These are phyloP conservation scores for Botrytis fabae DNA, from an alignment of 2,329 filamentous ascomycete genomes.

Conservation along the genomic window DNA sequence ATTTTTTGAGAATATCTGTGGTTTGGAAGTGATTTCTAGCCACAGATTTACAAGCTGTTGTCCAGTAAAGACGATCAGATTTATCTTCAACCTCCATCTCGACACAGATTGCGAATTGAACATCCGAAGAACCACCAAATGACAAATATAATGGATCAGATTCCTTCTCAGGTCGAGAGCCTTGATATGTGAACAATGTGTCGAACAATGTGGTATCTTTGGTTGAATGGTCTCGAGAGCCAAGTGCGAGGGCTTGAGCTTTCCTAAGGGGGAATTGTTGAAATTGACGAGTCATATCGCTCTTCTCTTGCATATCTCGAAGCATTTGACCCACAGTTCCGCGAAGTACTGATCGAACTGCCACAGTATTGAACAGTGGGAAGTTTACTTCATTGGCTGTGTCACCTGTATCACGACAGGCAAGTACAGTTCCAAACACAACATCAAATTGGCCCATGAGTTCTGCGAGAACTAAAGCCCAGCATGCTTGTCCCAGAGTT, in stretches of 20 bases:
- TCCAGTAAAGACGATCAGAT: constrained; percentile 58
- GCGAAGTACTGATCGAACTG: constrained; percentile 71
- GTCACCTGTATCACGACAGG: constrained; percentile 77
- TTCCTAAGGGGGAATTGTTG: constrained; percentile 78
- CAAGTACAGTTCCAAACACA: constrained; percentile 78
- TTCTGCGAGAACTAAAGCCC: constrained; percentile 69
- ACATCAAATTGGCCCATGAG: constrained; percentile 68
- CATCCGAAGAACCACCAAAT: constrained; percentile 56
- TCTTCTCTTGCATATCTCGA: constrained; percentile 69
- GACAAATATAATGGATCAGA: constrained; percentile 33
- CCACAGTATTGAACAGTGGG: constrained; percentile 89
- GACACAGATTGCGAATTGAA: constrained; percentile 80
- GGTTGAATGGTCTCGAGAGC: constrained; percentile 29
- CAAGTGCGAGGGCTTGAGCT: constrained; percentile 55
- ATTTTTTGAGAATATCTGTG: constrained; percentile 52
- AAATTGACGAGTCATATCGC: constrained; percentile 64
- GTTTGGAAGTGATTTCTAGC: constrained; percentile 52
- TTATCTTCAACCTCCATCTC: constrained; percentile 69
- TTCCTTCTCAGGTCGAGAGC: constrained; percentile 41
- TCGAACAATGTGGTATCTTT: constrained; percentile 55
- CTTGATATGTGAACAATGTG: constrained; percentile 67
- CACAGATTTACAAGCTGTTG: constrained; percentile 65
- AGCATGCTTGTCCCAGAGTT: constrained; percentile 72
- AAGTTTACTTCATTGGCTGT: constrained; percentile 67
- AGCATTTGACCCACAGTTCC: constrained; percentile 66